phyloP scores from a whole-genome alignment of 805 yeast genomes.

The Candida quercuum region DNA sequence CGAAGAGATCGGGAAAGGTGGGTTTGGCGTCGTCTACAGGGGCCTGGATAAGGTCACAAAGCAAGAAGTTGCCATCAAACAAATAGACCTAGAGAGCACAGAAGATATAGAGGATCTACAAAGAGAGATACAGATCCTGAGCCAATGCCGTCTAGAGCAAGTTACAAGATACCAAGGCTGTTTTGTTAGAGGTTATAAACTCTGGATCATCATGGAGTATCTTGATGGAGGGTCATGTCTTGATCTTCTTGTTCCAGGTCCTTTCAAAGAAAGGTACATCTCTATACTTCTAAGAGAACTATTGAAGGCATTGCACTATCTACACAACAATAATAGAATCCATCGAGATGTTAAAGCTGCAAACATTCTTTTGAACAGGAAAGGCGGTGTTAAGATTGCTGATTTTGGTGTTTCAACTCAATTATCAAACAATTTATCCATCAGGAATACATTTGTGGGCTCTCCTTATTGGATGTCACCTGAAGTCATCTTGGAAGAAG shows the following conservation, averaged over 20 bases:
- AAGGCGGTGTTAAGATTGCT: slow-evolving; percentile 80
- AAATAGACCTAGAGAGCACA: slow-evolving; percentile 82
- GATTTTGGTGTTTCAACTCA: slow-evolving; percentile 96
- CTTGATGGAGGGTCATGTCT: slow-evolving; percentile 90
- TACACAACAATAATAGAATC: slow-evolving; percentile 74
- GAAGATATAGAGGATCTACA: slow-evolving; percentile 92
- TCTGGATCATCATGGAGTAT: slow-evolving; percentile 96
- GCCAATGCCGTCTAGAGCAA: slow-evolving; percentile 75
- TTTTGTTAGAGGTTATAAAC: slow-evolving; percentile 71
- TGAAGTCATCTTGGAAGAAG: slow-evolving; percentile 90
- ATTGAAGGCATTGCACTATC: slow-evolving; percentile 60
- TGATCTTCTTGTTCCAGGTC: slow-evolving; percentile 78
- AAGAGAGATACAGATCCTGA: slow-evolving; percentile 79
- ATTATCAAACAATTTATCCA: slow-evolving; percentile 56
- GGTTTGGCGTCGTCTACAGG: slow-evolving; percentile 93
- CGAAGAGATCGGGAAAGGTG: slow-evolving; percentile 92
- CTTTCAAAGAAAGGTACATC: slow-evolving; percentile 77
- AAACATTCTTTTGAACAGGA: slow-evolving; percentile 64
- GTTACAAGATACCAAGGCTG: slow-evolving; percentile 90
- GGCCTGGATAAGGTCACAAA: slow-evolving; percentile 68
- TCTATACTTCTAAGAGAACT: slow-evolving; percentile 79
- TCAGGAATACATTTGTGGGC: slow-evolving; percentile 66
- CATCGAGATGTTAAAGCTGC: slow-evolving; percentile 96
- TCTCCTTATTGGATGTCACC: slow-evolving; percentile 99
- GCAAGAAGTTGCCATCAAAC: slow-evolving; percentile 86